Conservation (phyloP, 768 basidiomycete genomes). For the Boletus subcaerulescens region DNA sequence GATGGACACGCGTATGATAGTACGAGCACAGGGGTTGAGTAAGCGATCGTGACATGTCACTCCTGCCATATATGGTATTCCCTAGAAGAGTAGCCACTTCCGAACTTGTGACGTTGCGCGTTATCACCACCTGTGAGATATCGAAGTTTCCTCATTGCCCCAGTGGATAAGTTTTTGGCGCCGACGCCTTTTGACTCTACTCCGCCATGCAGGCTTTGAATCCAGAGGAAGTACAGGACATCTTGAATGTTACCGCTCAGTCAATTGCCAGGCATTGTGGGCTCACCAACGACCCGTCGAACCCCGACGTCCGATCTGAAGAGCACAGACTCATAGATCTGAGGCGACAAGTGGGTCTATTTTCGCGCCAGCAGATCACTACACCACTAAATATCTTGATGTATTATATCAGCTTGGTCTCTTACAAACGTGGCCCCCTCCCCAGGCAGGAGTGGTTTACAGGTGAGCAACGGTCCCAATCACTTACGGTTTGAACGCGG, state of each 20-base stretch:
- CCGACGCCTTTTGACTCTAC: too few species aligned
- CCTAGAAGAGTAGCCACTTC: too few species aligned
- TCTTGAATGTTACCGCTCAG: constrained; percentile 11
- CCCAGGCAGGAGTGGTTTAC: not conserved
- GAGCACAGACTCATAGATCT: constrained; percentile 3
- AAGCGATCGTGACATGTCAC: constrained; percentile 4
- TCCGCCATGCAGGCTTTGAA: not conserved
- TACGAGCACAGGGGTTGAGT: constrained; percentile 13
- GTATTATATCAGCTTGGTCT: constrained; percentile 26
- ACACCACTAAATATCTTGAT: not conserved
- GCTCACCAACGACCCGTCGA: constrained; percentile 8
- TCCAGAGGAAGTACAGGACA: not conserved
- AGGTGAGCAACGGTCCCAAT: constrained; percentile 19
- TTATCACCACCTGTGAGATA: too few species aligned
- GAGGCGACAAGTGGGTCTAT: constrained; percentile 6
- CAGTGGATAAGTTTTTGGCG: too few species aligned
- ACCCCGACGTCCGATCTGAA: constrained; percentile 2
- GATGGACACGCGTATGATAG: too few species aligned
- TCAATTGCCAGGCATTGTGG: constrained; percentile 14
- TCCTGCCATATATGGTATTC: too few species aligned
- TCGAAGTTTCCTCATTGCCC: too few species aligned
- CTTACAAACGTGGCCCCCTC: constrained; percentile 23
- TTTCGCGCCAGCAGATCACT: not conserved
- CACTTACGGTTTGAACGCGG: not conserved
- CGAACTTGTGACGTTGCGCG: too few species aligned